Percentiles rank a stretch among this genome's conserved stretches.
Evolutionary conservation across 169 alveolate species (phyloP).

Genomic region (Plasmodium sp.): DNA sequence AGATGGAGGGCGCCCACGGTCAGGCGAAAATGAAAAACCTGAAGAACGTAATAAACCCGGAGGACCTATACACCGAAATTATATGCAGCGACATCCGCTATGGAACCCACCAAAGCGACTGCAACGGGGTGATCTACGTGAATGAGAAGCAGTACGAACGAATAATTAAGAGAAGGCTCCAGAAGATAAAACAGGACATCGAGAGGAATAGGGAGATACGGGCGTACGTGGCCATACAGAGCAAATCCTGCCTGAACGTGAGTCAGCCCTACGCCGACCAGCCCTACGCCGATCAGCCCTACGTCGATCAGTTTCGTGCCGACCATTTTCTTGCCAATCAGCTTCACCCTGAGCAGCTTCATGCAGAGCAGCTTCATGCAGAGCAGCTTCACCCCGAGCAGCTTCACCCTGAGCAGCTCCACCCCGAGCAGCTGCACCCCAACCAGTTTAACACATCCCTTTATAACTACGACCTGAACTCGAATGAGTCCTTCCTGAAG

Average conservation of each 20-base stretch:
- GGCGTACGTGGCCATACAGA: conserved; percentile 34
- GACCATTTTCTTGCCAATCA: not conserved
- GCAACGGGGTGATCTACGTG: conserved; percentile 48
- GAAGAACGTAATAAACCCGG: not conserved
- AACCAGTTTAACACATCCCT: conserved; percentile 11
- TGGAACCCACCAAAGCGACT: not conserved
- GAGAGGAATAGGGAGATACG: conserved; percentile 44
- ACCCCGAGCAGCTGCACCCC: not conserved
- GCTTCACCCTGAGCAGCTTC: no score
- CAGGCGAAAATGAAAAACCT: not conserved
- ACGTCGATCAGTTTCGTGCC: not conserved
- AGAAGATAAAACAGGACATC: conserved; percentile 51
- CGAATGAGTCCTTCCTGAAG: conserved; percentile 4
- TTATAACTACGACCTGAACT: conserved; percentile 1
- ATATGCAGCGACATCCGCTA: not conserved
- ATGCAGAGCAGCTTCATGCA: no score
- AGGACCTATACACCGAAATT: not conserved
- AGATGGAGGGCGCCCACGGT: not conserved
- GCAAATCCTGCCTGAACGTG: not conserved
- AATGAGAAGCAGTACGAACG: conserved; percentile 74
- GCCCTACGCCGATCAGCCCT: no score
- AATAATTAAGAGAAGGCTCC: conserved; percentile 33
- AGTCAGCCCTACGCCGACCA: no score
- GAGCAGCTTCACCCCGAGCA: not conserved
- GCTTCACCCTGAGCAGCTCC: not conserved